Evolutionary conservation across 495 filamentous ascomycete species (phyloP).

Genomic region (Choiromyces venosus): DNA sequence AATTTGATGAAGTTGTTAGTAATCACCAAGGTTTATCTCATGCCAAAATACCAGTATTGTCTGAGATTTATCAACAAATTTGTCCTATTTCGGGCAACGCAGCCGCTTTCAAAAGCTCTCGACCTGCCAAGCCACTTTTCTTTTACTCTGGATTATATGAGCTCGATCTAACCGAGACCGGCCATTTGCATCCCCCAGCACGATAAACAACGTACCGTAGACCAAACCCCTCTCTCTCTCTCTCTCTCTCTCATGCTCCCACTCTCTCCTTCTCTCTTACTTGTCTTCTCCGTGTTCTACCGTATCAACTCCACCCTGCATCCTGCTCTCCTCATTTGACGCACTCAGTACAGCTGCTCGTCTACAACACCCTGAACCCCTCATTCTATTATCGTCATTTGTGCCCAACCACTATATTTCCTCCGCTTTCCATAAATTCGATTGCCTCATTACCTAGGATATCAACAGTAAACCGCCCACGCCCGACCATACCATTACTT

Average conservation of each 20-base stretch:
- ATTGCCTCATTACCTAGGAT: not conserved
- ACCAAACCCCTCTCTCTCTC: slow-evolving; percentile 47
- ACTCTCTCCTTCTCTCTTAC: slow-evolving; percentile 44
- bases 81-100: not conserved
- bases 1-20: not conserved
- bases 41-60: not conserved
- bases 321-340: slow-evolving; percentile 4
- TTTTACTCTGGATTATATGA: not conserved
- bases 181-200: slow-evolving; percentile 36
- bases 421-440: slow-evolving; percentile 4
- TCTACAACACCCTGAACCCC: slow-evolving; percentile 6
- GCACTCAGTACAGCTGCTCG: not conserved
- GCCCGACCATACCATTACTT: not conserved
- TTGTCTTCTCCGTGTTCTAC: not conserved
- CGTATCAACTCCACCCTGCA: slow-evolving; percentile 2
- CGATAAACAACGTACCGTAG: slow-evolving; percentile 52
- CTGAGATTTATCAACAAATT: not conserved
- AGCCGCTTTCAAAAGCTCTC: not conserved
- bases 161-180: not conserved
- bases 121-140: not conserved
- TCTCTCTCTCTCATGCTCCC: slow-evolving; percentile 50
- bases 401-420: slow-evolving; percentile 8
- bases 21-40: not conserved
- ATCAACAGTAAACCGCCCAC: not conserved
- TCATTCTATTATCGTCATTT: slow-evolving; percentile 15